Percentiles rank a stretch among this genome's conserved stretches.
Evolutionary conservation across 1,284 basidiomycete genomes (phyloP).

Genomic region (Marasmius tenuissimus): DNA sequence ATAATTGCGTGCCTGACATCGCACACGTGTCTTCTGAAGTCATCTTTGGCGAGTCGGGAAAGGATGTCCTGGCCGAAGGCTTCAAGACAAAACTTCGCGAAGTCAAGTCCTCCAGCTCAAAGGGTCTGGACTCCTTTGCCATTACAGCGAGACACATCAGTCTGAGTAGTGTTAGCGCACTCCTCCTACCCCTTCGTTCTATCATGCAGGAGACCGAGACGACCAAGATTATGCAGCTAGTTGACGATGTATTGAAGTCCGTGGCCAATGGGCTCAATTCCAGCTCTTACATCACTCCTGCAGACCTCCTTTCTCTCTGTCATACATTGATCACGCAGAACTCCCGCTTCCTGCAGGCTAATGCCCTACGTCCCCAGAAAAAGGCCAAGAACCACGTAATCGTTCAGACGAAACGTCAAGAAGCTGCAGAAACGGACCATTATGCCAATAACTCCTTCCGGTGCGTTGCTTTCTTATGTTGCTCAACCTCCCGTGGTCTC

Average conservation of each 20-base stretch:
- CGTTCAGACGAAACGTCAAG: conserved; percentile 78
- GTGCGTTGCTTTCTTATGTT: conserved; percentile 35
- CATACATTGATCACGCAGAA: conserved; percentile 92
- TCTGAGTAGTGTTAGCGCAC: conserved; percentile 71
- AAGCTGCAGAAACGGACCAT: conserved; percentile 59
- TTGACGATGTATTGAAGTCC: conserved; percentile 87
- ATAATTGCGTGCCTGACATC: conserved; percentile 77
- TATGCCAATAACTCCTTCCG: conserved; percentile 85
- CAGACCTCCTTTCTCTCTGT: conserved; percentile 81
- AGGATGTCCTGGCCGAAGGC: conserved; percentile 86
- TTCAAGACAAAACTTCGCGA: conserved; percentile 96
- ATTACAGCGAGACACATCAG: conserved; percentile 79
- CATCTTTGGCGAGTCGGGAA: conserved; percentile 91
- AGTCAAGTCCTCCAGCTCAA: conserved; percentile 77
- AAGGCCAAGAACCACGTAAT: conserved; percentile 59
- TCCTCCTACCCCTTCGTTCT: conserved; percentile 81
- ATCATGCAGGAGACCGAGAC: conserved; percentile 89
- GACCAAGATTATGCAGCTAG: conserved; percentile 79
- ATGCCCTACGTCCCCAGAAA: conserved; percentile 37
- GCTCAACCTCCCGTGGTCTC: not conserved
- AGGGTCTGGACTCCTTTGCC: conserved; percentile 83
- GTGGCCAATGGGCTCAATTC: conserved; percentile 85
- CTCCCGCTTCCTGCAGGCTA: conserved; percentile 75
- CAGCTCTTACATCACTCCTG: conserved; percentile 72
- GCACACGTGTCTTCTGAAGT: conserved; percentile 89